These are phyloP conservation scores for Rhinocladiella similis DNA, from an alignment of 2,329 filamentous ascomycete species.

Conservation along the genomic window DNA sequence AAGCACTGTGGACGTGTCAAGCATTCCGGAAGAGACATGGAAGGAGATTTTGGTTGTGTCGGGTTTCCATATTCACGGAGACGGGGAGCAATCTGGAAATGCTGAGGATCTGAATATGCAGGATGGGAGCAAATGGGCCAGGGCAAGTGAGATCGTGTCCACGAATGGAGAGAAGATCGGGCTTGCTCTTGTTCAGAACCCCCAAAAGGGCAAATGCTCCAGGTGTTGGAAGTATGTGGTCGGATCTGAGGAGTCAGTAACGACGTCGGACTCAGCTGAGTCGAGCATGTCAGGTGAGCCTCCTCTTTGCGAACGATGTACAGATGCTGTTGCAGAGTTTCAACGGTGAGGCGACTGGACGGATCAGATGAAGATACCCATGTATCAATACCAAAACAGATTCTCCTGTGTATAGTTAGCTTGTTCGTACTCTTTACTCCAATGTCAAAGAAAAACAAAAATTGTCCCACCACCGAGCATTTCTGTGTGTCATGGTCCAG, in stretches of 20 bases:
- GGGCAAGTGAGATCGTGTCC: conserved; percentile 12
- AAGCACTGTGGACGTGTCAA: conserved; percentile 8
- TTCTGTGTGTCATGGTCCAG: too few species aligned
- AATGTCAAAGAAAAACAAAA: background rate
- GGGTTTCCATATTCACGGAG: conserved; percentile 5
- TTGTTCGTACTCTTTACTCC: background rate
- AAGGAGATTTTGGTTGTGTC: conserved; percentile 27
- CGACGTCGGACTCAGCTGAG: background rate
- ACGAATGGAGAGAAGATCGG: conserved; percentile 9
- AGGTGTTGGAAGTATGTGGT: conserved; percentile 83
- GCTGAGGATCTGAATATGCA: background rate
- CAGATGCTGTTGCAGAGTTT: conserved; percentile 20
- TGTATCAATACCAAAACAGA: conserved; percentile 15
- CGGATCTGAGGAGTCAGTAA: background rate
- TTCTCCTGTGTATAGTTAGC: background rate
- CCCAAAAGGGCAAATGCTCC: conserved; percentile 64
- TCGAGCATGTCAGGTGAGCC: background rate
- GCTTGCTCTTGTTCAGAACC: conserved; percentile 13
- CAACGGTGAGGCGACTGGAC: conserved; percentile 1
- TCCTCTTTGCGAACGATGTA: conserved; percentile 23
- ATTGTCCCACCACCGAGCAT: background rate
- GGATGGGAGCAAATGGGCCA: conserved; percentile 11
- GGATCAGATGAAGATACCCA: conserved; percentile 6
- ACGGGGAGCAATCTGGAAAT: background rate
- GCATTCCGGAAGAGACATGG: conserved; percentile 20